A percentile compares a stretch with the other conserved stretches of the same genome.
Evolutionary conservation across 805 yeast genomes (phyloP).

Genomic region (Teunomyces kruisii): DNA sequence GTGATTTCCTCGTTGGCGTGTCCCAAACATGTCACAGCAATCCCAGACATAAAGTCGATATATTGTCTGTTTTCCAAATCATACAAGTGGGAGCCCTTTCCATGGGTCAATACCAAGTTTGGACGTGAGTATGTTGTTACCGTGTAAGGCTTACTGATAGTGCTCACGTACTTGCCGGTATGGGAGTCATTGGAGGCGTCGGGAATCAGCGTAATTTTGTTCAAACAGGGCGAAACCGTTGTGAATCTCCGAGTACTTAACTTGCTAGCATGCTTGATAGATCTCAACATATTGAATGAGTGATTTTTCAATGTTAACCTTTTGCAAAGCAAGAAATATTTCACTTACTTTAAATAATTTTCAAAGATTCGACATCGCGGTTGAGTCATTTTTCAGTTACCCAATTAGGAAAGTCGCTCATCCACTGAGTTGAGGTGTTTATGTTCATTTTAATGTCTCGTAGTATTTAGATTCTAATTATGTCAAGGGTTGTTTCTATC

Average conservation of each 20-base stretch:
- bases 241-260: not conserved
- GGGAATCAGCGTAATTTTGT: slow-evolving; percentile 7
- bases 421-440: not conserved
- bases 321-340: not conserved
- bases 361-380: slow-evolving; percentile 32
- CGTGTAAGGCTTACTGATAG: slow-evolving; percentile 50
- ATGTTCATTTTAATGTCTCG: not conserved
- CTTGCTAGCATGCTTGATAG: not conserved
- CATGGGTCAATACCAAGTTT: slow-evolving; percentile 71
- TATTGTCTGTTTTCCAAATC: slow-evolving; percentile 78
- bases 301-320: not conserved
- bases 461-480: slow-evolving; percentile 26
- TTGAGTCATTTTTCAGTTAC: slow-evolving; percentile 27
- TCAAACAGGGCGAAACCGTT: not conserved
- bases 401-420: slow-evolving; percentile 12
- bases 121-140: slow-evolving; percentile 85
- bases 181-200: slow-evolving; percentile 33
- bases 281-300: not conserved
- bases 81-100: slow-evolving; percentile 76
- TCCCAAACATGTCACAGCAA: slow-evolving; percentile 95
- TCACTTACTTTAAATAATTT: not conserved
- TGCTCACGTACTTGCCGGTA: slow-evolving; percentile 43
- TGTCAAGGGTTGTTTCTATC: slow-evolving; percentile 43
- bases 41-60: slow-evolving; percentile 92
- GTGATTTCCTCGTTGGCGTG: slow-evolving; percentile 79